Conservation (phyloP, 257 asterid species). For the Marsdenia floribunda region DNA sequence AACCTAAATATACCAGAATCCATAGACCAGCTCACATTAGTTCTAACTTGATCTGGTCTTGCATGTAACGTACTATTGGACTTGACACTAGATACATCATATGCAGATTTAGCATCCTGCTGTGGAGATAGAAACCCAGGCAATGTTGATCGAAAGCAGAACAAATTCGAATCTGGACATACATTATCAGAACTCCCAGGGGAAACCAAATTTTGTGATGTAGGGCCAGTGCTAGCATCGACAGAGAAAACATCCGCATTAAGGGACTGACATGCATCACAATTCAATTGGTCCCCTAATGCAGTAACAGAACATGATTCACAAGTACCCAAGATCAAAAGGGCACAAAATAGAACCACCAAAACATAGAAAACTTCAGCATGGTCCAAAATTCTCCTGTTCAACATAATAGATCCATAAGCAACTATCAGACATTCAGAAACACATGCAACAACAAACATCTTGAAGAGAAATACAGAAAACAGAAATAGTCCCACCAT, state of each 20-base stretch:
- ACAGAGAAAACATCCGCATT: slow-evolving; percentile 25
- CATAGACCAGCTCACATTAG: slow-evolving; percentile 38
- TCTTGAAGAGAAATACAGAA: neutral
- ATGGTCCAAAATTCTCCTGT: slow-evolving; percentile 24
- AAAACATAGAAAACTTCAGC: slow-evolving; percentile 19
- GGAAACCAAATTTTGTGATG: slow-evolving; percentile 23
- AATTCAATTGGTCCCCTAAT: slow-evolving; percentile 24
- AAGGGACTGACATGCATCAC: slow-evolving; percentile 35
- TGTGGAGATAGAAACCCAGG: slow-evolving; percentile 28
- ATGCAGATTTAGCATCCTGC: slow-evolving; percentile 19
- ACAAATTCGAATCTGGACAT: slow-evolving; percentile 44
- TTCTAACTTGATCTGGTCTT: slow-evolving; percentile 22
- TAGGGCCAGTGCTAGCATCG: slow-evolving; percentile 26
- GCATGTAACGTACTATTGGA: slow-evolving; percentile 26
- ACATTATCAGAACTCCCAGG: slow-evolving; percentile 21
- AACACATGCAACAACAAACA: neutral
- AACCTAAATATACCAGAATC: slow-evolving; percentile 39
- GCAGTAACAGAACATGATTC: slow-evolving; percentile 32
- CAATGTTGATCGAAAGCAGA: slow-evolving; percentile 72
- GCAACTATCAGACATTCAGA: neutral
- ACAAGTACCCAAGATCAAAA: slow-evolving; percentile 19
- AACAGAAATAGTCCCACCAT: neutral
- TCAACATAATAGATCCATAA: slow-evolving; percentile 11
- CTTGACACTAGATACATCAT: slow-evolving; percentile 27
- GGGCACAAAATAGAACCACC: slow-evolving; percentile 23